Evolutionary conservation across 306 rosid species (phyloP).

Genomic region (Vigna angularis): DNA sequence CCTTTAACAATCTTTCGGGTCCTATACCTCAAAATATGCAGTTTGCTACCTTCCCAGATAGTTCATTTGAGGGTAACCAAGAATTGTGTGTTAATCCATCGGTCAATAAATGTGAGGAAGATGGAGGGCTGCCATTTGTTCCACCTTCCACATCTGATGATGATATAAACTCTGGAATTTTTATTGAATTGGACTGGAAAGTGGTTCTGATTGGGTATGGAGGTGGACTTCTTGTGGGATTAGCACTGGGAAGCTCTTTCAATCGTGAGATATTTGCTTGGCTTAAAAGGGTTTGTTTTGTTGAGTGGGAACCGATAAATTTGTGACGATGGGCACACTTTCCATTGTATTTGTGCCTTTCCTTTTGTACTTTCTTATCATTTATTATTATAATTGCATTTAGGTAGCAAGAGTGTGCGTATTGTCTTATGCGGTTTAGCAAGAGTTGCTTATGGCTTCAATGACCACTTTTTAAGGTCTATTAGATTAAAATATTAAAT

Average conservation of each 20-base stretch:
- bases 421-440: too few relatives aligned
- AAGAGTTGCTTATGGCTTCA: too few relatives aligned
- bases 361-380: too few relatives aligned
- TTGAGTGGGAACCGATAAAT: too few relatives aligned
- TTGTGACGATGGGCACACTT: too few relatives aligned
- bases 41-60: constrained; percentile 7
- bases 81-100: constrained; percentile 25
- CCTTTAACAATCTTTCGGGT: constrained; percentile 19
- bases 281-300: neutral
- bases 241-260: neutral
- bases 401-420: too few relatives aligned
- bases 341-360: too few relatives aligned
- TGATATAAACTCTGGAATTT: neutral
- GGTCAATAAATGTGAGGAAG: constrained; percentile 14
- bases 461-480: too few relatives aligned
- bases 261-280: neutral
- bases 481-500: too few relatives aligned
- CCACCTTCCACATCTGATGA: neutral
- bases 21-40: constrained; percentile 24
- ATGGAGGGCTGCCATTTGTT: neutral
- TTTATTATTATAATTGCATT: too few relatives aligned
- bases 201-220: constrained; percentile 34
- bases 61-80: constrained; percentile 26
- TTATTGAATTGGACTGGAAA: neutral
- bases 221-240: constrained; percentile 11